Evolutionary conservation across 257 asterid species (phyloP), one percentile per base, ranked within the genome.

Genomic region (Agastache rugosa): DNA sequence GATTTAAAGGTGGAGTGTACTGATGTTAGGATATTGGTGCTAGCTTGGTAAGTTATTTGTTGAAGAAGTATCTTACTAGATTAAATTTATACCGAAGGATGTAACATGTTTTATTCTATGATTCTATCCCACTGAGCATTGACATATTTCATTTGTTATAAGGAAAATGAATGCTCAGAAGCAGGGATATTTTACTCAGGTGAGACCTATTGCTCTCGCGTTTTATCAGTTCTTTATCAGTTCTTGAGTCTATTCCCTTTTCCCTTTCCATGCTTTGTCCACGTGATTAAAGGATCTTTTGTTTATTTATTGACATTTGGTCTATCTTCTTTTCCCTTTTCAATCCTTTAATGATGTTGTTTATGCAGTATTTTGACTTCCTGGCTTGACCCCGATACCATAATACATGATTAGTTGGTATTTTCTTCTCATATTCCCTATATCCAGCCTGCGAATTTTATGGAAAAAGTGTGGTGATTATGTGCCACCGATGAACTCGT

Each of bases 81-180:
- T 63, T 68, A 65, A 50, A 6, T 56, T 10, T 34, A 67, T 20
- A 19, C 25, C 34, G 8, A n/a, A 62, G 69, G 51, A 41, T 72
- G 41, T 76, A 65, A 75, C 69, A 63, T 69, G 58, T 64, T 63
- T 80, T 68, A 58, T 64, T 60, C n/a, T n/a, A n/a, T n/a, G n/a
- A n/a, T n/a, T n/a, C 75, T 55, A 39, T 71, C 47, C 15, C 56
- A 51, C 65, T 79, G 77, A 67, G 19, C 42, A 53, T 51, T 55
- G 42, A 68, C 51, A 73, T 63, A 15, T 76, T 78, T 64, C 50
- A 62, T 35, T 45, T 80, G 42, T 55, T 76, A 45, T 22, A 65
- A 92, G 98, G 98, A 92, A 89, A 87, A 85, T 92, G 98, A 87
- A 83, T 83, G 95, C 98, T 77, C 96, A 90, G 83, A 92, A 79